Percentiles rank a stretch among this genome's conserved stretches.
phyloP scores from a whole-genome alignment of 2,329 filamentous ascomycete species.

The Calonectria henricotiae region DNA sequence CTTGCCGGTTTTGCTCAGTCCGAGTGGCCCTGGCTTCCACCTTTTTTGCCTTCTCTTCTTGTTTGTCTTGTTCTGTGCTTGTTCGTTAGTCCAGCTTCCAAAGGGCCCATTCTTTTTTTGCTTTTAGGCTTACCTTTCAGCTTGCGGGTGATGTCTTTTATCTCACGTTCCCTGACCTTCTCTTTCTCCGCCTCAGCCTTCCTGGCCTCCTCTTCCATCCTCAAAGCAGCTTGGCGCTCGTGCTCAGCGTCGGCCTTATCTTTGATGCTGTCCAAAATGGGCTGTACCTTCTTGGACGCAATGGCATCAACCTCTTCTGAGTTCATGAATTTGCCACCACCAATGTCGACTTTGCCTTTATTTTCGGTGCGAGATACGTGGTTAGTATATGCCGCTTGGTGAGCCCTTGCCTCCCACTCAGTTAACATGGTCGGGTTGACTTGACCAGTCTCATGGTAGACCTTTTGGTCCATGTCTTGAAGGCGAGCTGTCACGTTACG shows the following conservation, averaged over 20 bases:
- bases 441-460: slow-evolving; percentile 84
- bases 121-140: slow-evolving; percentile 70
- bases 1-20: slow-evolving; percentile 68
- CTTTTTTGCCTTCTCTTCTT: slow-evolving; percentile 56
- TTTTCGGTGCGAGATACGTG: slow-evolving; percentile 74
- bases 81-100: slow-evolving; percentile 52
- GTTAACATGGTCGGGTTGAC: slow-evolving; percentile 78
- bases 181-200: slow-evolving; percentile 68
- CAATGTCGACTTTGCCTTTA: slow-evolving; percentile 76
- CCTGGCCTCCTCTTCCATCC: slow-evolving; percentile 72
- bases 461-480: slow-evolving; percentile 85
- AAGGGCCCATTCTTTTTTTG: neutral
- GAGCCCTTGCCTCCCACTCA: slow-evolving; percentile 86
- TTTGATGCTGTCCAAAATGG: slow-evolving; percentile 87
- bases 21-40: slow-evolving; percentile 62
- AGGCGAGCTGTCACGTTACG: slow-evolving; percentile 88
- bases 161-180: slow-evolving; percentile 69
- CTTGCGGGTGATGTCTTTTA: slow-evolving; percentile 69
- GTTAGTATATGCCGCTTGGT: slow-evolving; percentile 77
- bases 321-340: slow-evolving; percentile 86
- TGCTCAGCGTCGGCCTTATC: slow-evolving; percentile 82
- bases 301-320: slow-evolving; percentile 85
- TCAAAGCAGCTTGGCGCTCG: slow-evolving; percentile 77
- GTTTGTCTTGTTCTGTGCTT: slow-evolving; percentile 64
- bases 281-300: slow-evolving; percentile 83